These are phyloP conservation scores for Malus fusca DNA, from an alignment of 306 rosid species.

Conservation along the genomic window DNA sequence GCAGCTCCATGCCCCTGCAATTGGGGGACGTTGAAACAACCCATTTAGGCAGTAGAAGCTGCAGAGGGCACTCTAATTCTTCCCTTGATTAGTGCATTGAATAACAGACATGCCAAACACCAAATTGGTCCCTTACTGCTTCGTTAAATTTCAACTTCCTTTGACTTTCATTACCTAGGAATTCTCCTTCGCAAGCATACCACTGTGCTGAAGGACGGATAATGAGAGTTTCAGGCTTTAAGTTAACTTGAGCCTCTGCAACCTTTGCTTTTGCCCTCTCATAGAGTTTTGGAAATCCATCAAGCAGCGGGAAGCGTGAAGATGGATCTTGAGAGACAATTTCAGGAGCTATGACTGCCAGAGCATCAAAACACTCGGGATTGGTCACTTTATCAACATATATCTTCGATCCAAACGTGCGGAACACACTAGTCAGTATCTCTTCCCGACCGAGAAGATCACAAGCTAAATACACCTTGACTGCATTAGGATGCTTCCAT, in stretches of 20 bases:
- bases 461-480: constrained; percentile 49
- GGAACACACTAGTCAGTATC: constrained; percentile 52
- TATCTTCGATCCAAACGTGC: constrained; percentile 68
- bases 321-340: constrained; percentile 57
- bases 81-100: constrained; percentile 75
- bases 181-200: constrained; percentile 57
- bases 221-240: constrained; percentile 54
- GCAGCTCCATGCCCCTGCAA: constrained; percentile 71
- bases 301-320: constrained; percentile 58
- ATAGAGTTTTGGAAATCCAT: constrained; percentile 56
- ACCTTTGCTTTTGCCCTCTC: constrained; percentile 50
- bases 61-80: constrained; percentile 80
- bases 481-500: constrained; percentile 76
- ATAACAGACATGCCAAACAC: constrained; percentile 86
- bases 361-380: constrained; percentile 46
- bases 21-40: constrained; percentile 79
- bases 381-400: constrained; percentile 44
- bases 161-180: constrained; percentile 25
- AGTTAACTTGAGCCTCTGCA: constrained; percentile 39
- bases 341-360: constrained; percentile 45
- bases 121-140: constrained; percentile 65
- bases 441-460: constrained; percentile 77
- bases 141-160: constrained; percentile 45
- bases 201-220: constrained; percentile 77
- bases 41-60: constrained; percentile 77